These are phyloP conservation scores for Sclerotiophoma versabilis DNA, from an alignment of 2,329 filamentous ascomycete species.

Conservation along the genomic window DNA sequence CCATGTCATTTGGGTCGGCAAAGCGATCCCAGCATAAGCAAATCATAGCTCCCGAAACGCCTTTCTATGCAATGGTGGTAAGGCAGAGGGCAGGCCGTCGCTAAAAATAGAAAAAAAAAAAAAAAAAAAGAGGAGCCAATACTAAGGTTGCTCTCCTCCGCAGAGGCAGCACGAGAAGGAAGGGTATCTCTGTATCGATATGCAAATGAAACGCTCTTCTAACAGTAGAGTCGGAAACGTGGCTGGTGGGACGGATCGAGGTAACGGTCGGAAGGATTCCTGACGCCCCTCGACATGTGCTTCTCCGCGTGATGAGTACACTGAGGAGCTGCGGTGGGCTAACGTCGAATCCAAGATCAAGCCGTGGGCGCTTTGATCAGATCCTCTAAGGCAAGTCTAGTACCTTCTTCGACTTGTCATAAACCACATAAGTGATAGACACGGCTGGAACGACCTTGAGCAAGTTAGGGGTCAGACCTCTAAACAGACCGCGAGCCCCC, in stretches of 20 bases:
- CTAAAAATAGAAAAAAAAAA: too few species aligned
- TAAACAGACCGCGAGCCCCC: constrained; percentile 86
- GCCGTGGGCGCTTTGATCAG: too few species aligned
- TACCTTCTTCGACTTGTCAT: constrained; percentile 51
- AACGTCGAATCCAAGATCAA: too few species aligned
- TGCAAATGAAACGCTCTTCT: constrained; percentile 36
- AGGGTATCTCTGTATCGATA: constrained; percentile 42
- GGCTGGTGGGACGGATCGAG: neutral
- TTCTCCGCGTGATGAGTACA: too few species aligned
- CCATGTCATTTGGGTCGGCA: constrained; percentile 1
- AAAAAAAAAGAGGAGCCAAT: too few species aligned
- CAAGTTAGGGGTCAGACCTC: constrained; percentile 91
- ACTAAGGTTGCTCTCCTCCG: constrained; percentile 10
- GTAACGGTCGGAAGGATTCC: neutral
- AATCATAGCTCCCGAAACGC: constrained; percentile 23
- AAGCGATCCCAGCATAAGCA: constrained; percentile 5
- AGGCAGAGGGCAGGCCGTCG: constrained; percentile 10
- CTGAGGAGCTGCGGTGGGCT: too few species aligned
- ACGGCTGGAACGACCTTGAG: constrained; percentile 96
- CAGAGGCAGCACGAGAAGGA: constrained; percentile 15
- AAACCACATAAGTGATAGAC: constrained; percentile 69
- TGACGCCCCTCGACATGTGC: neutral
- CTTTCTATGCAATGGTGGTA: constrained; percentile 28
- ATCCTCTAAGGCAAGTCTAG: constrained; percentile 38
- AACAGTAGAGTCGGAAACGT: constrained; percentile 1